Percentiles rank a stretch among this genome's conserved stretches.
phyloP scores from a whole-genome alignment of 1,139 yeast species.

The Protomyces inundatus region DNA sequence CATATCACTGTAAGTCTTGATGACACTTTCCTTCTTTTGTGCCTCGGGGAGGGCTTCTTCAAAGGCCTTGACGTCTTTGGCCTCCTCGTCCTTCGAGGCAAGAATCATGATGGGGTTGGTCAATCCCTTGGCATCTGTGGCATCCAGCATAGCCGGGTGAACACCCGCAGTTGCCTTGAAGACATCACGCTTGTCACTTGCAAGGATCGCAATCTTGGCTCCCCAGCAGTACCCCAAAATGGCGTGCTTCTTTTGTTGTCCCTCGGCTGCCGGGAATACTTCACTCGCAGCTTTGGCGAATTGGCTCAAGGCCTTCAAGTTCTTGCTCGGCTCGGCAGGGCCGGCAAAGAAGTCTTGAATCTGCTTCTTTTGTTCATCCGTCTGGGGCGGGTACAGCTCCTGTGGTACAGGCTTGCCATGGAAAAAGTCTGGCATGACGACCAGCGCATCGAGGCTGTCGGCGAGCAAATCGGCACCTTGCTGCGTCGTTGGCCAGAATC shows the following conservation, averaged over 20 bases:
- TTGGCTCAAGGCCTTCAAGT: slow-evolving; percentile 24
- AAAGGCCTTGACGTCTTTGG: slow-evolving; percentile 26
- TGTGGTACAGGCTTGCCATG: slow-evolving; percentile 29
- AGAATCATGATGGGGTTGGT: slow-evolving; percentile 31
- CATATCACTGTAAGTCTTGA: slow-evolving; percentile 31
- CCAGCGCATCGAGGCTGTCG: slow-evolving; percentile 28
- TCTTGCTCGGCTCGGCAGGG: slow-evolving; percentile 17
- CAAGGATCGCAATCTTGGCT: slow-evolving; percentile 30
- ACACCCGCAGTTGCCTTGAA: slow-evolving; percentile 30
- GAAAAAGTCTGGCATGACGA: slow-evolving; percentile 33
- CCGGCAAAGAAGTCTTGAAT: slow-evolving; percentile 13
- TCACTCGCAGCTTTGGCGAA: slow-evolving; percentile 25
- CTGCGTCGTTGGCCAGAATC: slow-evolving; percentile 30
- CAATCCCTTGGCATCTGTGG: slow-evolving; percentile 30
- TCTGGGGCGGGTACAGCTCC: slow-evolving; percentile 10
- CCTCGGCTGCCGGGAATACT: slow-evolving; percentile 21
- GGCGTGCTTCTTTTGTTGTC: slow-evolving; percentile 14
- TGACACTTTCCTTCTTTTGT: slow-evolving; percentile 22
- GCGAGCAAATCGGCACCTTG: slow-evolving; percentile 33
- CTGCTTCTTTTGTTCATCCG: slow-evolving; percentile 21
- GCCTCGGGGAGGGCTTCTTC: slow-evolving; percentile 8
- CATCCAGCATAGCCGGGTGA: slow-evolving; percentile 32
- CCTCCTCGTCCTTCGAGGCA: slow-evolving; percentile 31
- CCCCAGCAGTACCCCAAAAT: slow-evolving; percentile 24
- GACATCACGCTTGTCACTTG: slow-evolving; percentile 26